phyloP scores from a whole-genome alignment of 441 rosid genomes.

The Brassica balearica region DNA sequence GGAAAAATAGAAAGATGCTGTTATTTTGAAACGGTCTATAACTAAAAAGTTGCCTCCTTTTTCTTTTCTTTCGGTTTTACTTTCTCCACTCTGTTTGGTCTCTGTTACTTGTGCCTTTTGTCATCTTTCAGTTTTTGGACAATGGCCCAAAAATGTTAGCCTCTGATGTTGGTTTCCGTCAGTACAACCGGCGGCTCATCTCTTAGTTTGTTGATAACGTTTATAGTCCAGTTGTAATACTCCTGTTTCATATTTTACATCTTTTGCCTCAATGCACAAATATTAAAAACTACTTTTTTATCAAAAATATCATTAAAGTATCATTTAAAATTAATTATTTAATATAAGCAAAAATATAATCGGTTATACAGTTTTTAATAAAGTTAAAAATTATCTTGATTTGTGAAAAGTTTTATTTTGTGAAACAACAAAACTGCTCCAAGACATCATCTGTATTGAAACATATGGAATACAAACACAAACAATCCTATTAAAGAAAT shows the following conservation, averaged over 20 bases:
- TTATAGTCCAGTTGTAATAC: too few relatives aligned
- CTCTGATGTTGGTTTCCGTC: not conserved
- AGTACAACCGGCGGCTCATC: not conserved
- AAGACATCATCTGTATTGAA: too few relatives aligned
- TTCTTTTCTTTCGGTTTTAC: constrained; percentile 14
- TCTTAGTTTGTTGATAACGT: not conserved
- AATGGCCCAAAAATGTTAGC: not conserved
- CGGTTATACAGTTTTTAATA: too few relatives aligned
- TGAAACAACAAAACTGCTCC: too few relatives aligned
- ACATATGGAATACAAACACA: not conserved
- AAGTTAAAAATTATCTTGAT: too few relatives aligned
- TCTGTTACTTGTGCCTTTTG: constrained; percentile 11
- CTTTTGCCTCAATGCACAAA: too few relatives aligned
- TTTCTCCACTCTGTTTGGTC: constrained; percentile 16
- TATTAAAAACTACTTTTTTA: too few relatives aligned
- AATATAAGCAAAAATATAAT: too few relatives aligned
- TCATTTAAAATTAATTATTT: too few relatives aligned
- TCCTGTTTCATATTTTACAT: too few relatives aligned
- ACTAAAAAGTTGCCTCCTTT: constrained; percentile 21
- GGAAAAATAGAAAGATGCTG: constrained; percentile 25
- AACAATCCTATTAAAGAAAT: not conserved
- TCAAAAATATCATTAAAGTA: too few relatives aligned
- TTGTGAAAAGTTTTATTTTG: too few relatives aligned
- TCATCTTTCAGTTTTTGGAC: constrained; percentile 4
- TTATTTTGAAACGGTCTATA: constrained; percentile 41